Base-by-base conservation (phyloP, 208 protist genomes). In the Wallacemonas sp. region DNA sequence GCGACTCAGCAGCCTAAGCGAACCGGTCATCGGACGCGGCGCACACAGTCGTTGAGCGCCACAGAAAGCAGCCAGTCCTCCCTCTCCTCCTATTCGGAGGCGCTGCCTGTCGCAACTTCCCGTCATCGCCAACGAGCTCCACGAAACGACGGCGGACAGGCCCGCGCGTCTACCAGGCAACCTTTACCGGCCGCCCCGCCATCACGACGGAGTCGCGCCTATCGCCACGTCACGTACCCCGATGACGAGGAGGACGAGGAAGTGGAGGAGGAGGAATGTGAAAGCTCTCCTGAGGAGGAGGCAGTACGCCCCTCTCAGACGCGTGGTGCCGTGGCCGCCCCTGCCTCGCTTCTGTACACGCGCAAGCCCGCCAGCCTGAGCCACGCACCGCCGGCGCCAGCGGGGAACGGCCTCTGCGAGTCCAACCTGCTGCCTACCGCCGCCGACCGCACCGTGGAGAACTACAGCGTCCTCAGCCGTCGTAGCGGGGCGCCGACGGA, bases 101-200 rank as follows among this genome's bases (percentile, higher is more conserved):
- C n/a, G n/a, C n/a, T n/a, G n/a, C n/a, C n/a, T n/a, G n/a, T n/a
- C n/a, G n/a, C n/a, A n/a, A n/a, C n/a, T n/a, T n/a, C n/a, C n/a
- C n/a, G n/a, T n/a, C n/a, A n/a, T n/a, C n/a, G n/a, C n/a, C n/a
- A n/a, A n/a, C n/a, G n/a, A n/a, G n/a, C n/a, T n/a, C n/a, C n/a
- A n/a, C n/a, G n/a, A n/a, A 18, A 32, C 3, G 63, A 64, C 23
- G 1, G 61, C 18, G 33, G 57, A 2, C 64, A 72, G 52, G 41
- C 64, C 36, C 7, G 7, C 36, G 36, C 36, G 36, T 41, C 44
- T 7, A 49, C 16, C 7, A 18, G 20, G n/a, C 44, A 49, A n/a
- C n/a, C n/a, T n/a, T n/a, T n/a, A n/a, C n/a, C 44, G 18, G 44
- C 8, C 10, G 7, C 44, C 44, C 2, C 18, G 26, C 10, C 52